Conservation (phyloP, 495 filamentous ascomycete genomes). For the Penicillium samsonianum region DNA sequence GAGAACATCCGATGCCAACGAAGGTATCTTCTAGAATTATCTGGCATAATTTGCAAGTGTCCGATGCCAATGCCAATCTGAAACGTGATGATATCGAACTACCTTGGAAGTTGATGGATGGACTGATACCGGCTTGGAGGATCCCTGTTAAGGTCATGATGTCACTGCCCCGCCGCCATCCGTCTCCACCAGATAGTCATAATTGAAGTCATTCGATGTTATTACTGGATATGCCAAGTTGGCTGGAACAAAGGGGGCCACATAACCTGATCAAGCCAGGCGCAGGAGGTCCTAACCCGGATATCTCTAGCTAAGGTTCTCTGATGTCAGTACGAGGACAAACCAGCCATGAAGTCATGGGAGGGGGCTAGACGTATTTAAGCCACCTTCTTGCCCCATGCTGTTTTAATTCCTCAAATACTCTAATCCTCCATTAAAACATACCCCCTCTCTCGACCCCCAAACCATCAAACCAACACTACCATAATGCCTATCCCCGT, state of each 20-base stretch:
- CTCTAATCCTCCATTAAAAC: no score
- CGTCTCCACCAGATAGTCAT: not conserved
- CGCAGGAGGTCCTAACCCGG: slow-evolving; percentile 4
- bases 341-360: slow-evolving; percentile 16
- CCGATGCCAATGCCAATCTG: not conserved
- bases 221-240: slow-evolving; percentile 4
- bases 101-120: no score
- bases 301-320: not conserved
- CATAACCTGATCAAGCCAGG: slow-evolving; percentile 13
- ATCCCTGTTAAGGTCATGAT: slow-evolving; percentile 12
- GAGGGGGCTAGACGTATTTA: not conserved
- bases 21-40: not conserved
- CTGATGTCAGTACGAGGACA: slow-evolving; percentile 14
- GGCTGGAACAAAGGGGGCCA: not conserved
- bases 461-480: not conserved
- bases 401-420: no score
- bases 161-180: slow-evolving; percentile 8
- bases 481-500: slow-evolving; percentile 54
- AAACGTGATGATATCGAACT: not conserved
- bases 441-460: not conserved
- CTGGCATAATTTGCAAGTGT: not conserved
- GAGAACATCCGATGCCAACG: not conserved
- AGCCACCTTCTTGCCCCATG: no score
- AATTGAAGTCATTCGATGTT: not conserved
- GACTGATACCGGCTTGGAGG: no score